phyloP scores from a whole-genome alignment of 2,329 filamentous ascomycete species.

The Fusarium fracticaudum region DNA sequence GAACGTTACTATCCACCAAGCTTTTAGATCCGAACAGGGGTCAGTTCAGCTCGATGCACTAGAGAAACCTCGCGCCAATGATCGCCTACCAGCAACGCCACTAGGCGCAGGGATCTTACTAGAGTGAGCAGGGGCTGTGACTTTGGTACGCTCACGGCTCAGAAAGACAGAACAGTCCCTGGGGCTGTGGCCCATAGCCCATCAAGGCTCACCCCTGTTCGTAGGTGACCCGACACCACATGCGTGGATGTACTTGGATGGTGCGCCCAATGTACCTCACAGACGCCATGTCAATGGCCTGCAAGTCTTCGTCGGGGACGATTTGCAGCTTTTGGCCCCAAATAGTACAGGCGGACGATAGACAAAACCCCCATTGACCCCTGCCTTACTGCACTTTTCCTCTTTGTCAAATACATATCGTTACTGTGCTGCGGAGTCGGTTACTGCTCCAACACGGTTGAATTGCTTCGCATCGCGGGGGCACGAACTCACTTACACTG shows the following conservation, averaged over 20 bases:
- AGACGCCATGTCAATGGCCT: slow-evolving; percentile 1
- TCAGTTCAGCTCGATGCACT: slow-evolving; percentile 36
- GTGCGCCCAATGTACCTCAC: slow-evolving; percentile 4
- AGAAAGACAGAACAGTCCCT: neutral
- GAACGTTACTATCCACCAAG: neutral
- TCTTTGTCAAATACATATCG: neutral
- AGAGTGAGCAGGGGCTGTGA: slow-evolving; percentile 10
- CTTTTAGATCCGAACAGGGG: slow-evolving; percentile 1
- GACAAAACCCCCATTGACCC: slow-evolving; percentile 32
- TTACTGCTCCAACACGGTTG: neutral
- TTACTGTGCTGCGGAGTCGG: neutral
- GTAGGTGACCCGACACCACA: neutral
- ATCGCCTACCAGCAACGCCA: slow-evolving; percentile 15
- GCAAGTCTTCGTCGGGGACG: neutral
- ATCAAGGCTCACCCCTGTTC: slow-evolving; percentile 13
- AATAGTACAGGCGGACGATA: slow-evolving; percentile 12
- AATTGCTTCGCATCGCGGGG: slow-evolving; percentile 18
- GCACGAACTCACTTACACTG: slow-evolving; percentile 2
- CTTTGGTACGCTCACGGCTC: neutral
- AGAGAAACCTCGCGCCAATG: slow-evolving; percentile 27
- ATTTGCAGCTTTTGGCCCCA: neutral
- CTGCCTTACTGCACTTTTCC: neutral
- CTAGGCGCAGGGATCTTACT: neutral
- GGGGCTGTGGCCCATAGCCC: neutral
- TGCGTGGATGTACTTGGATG: neutral